Evolutionary conservation across 1,284 basidiomycete genomes (phyloP).

Genomic region (Fomes fomentarius): DNA sequence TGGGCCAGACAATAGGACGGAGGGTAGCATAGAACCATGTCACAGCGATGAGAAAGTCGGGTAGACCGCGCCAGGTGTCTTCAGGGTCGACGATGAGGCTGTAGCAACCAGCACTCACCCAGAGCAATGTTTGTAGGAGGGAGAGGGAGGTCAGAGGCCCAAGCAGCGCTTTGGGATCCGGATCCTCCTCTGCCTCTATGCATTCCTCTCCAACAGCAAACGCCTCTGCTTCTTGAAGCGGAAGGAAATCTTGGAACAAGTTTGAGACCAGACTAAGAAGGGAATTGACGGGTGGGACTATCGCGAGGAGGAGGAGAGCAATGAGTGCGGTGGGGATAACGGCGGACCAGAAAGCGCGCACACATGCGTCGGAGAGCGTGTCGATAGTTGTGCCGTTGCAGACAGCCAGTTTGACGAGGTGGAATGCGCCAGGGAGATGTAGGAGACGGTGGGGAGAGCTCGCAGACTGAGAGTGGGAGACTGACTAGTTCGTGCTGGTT

Average conservation of each 20-base stretch:
- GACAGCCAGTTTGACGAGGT: conserved; percentile 17
- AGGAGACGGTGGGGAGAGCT: too few relatives aligned
- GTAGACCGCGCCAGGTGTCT: conserved; percentile 34
- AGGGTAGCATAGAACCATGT: conserved; percentile 62
- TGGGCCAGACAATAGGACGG: conserved; percentile 43
- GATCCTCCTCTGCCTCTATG: conserved; percentile 9
- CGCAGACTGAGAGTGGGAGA: too few relatives aligned
- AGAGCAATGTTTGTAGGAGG: conserved; percentile 50
- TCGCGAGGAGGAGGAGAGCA: conserved; percentile 42
- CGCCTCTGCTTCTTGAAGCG: conserved; percentile 62
- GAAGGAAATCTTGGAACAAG: conserved; percentile 54
- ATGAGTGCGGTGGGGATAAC: conserved; percentile 56
- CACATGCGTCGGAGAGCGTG: conserved; percentile 54
- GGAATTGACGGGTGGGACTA: conserved; percentile 35
- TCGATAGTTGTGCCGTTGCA: conserved; percentile 34
- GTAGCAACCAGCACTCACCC: conserved; percentile 54
- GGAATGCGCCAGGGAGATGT: too few relatives aligned
- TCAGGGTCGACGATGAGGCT: conserved; percentile 33
- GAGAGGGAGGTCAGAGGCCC: conserved; percentile 61
- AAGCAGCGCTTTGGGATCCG: conserved; percentile 43
- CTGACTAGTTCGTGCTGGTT: too few relatives aligned
- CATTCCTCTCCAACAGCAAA: conserved; percentile 34
- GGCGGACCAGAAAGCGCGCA: conserved; percentile 60
- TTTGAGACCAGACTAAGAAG: conserved; percentile 34
- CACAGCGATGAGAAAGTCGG: conserved; percentile 45